Conservation (phyloP, 129 eudicot species). For the Heracleum sosnowskyi region DNA sequence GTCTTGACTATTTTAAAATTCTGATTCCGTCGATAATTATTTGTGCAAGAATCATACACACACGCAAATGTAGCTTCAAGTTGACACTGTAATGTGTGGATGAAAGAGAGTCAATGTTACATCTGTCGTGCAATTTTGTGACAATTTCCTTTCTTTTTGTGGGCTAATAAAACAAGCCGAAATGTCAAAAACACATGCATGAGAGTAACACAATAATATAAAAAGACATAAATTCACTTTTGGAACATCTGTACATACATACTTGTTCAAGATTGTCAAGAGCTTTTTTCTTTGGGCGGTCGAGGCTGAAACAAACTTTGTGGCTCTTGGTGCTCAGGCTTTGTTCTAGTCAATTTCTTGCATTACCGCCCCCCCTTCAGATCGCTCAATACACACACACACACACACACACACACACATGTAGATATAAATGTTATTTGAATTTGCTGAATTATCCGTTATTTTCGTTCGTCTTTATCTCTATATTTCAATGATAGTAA, state of each 20-base stretch:
- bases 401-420: too few relatives aligned
- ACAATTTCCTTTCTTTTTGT: not conserved
- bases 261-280: not conserved
- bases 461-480: not conserved
- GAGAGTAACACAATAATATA: not conserved
- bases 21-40: too few relatives aligned
- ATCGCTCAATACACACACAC: not conserved
- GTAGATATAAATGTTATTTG: too few relatives aligned
- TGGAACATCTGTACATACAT: not conserved
- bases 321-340: not conserved
- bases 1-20: too few relatives aligned
- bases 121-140: not conserved
- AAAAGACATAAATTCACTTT: not conserved
- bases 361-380: not conserved
- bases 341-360: not conserved
- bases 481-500: not conserved
- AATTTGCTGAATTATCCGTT: too few relatives aligned
- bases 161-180: not conserved
- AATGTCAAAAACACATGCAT: not conserved
- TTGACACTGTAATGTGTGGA: not conserved
- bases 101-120: not conserved
- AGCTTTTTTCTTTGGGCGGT: slow-evolving; percentile 2
- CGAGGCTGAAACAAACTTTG: not conserved
- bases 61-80: not conserved
- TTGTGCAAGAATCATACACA: too few relatives aligned